Conservation (phyloP, 75 land plant genomes). For the Gnetum montanum region DNA sequence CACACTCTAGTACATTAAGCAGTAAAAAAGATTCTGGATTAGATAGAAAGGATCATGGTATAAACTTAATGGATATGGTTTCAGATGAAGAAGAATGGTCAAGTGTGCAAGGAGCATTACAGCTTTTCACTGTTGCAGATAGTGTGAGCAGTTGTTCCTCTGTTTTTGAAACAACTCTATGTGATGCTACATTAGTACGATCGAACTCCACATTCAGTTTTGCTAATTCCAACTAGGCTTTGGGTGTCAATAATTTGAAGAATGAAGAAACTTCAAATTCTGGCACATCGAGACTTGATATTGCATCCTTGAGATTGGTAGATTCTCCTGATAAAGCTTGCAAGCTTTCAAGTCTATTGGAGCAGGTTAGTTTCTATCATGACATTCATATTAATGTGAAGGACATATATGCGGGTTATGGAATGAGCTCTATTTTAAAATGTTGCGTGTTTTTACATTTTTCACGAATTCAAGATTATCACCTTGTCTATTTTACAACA, state of each 20-base stretch:
- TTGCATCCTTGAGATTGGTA: conserved; percentile 66
- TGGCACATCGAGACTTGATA: conserved; percentile 55
- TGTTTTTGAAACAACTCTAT: conserved; percentile 95
- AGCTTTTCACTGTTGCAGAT: conserved; percentile 88
- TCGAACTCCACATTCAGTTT: conserved; percentile 56
- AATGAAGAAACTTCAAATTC: conserved; percentile 27
- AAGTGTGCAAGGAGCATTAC: conserved; percentile 92
- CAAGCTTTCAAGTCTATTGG: conserved; percentile 65
- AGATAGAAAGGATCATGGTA: conserved; percentile 52
- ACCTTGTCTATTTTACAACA: no score
- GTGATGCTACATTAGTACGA: conserved; percentile 80
- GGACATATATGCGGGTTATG: no score
- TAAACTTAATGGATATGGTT: conserved; percentile 44
- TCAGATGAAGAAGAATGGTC: conserved; percentile 99
- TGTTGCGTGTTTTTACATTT: no score
- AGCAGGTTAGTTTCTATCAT: conserved; percentile 84
- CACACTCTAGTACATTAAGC: conserved; percentile 22
- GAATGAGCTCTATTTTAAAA: no score
- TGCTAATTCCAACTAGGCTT: no score
- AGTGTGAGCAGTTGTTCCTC: conserved; percentile 76
- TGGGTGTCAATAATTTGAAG: conserved; percentile 13
- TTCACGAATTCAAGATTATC: no score
- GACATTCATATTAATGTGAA: no score
- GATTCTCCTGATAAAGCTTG: conserved; percentile 78
- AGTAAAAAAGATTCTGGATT: conserved; percentile 55